phyloP scores from a whole-genome alignment of 2,329 filamentous ascomycete genomes.

The Fusarium subglutinans region DNA sequence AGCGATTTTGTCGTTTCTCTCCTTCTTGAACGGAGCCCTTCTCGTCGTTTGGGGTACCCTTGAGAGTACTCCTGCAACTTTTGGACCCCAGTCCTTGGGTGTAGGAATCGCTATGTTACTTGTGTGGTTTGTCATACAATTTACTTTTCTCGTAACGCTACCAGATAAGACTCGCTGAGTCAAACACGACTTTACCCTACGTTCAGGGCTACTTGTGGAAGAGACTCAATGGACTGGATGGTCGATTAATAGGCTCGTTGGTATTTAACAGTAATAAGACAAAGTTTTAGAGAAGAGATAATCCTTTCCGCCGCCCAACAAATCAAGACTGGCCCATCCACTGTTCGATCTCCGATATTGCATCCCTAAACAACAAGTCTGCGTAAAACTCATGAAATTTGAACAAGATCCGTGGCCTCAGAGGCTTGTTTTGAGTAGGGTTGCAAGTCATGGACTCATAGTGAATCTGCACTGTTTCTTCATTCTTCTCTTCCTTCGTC shows the following conservation, averaged over 20 bases:
- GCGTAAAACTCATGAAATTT: slow-evolving; percentile 41
- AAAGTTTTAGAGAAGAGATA: neutral
- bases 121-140: neutral
- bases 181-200: neutral
- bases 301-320: neutral
- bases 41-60: neutral
- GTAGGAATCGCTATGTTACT: neutral
- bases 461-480: slow-evolving; percentile 27
- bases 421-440: slow-evolving; percentile 31
- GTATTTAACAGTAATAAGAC: neutral
- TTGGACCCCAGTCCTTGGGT: neutral
- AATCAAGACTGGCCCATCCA: slow-evolving; percentile 12
- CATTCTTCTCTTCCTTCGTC: neutral
- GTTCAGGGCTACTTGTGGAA: neutral
- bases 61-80: neutral
- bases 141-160: neutral
- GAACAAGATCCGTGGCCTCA: slow-evolving; percentile 20
- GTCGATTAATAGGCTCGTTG: neutral
- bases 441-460: slow-evolving; percentile 42
- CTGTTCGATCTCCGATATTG: slow-evolving; percentile 31
- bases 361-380: slow-evolving; percentile 41
- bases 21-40: neutral
- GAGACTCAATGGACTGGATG: neutral
- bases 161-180: neutral
- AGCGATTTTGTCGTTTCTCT: neutral